phyloP scores from a whole-genome alignment of 352 stramenopile genomes.

The Pythium guiyangense region DNA sequence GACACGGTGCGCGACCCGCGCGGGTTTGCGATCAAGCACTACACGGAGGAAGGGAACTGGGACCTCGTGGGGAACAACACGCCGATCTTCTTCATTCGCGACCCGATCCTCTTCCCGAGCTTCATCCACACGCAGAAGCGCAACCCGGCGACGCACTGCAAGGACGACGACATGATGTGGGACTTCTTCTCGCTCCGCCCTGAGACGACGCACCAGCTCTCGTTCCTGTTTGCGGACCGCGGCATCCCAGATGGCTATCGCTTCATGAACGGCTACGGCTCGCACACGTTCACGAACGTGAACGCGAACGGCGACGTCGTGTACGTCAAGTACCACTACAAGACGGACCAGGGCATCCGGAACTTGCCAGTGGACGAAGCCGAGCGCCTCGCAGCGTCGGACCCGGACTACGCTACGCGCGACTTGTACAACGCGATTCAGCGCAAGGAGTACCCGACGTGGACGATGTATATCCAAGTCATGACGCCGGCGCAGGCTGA shows the following conservation, averaged over 20 bases:
- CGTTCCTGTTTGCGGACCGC: conserved; percentile 87
- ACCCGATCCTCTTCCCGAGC: conserved; percentile 89
- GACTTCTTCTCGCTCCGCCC: conserved; percentile 92
- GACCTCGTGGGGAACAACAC: conserved; percentile 93
- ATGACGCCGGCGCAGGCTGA: conserved; percentile 81
- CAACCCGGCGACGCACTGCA: conserved; percentile 84
- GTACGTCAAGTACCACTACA: conserved; percentile 94
- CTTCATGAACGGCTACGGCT: conserved; percentile 92
- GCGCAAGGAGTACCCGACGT: conserved; percentile 72
- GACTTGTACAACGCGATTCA: conserved; percentile 91
- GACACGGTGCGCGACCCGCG: conserved; percentile 87
- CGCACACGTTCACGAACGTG: conserved; percentile 90
- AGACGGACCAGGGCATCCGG: conserved; percentile 88
- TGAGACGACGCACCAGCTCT: conserved; percentile 87
- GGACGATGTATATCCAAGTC: conserved; percentile 90
- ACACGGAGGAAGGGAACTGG: conserved; percentile 93
- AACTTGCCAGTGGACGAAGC: conserved; percentile 86
- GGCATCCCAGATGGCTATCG: conserved; percentile 87
- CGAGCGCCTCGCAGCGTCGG: conserved; percentile 45
- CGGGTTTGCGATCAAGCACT: conserved; percentile 93
- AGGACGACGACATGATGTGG: conserved; percentile 88
- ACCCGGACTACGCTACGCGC: conserved; percentile 88
- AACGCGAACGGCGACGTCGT: conserved; percentile 66
- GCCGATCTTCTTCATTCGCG: conserved; percentile 93
- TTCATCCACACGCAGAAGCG: conserved; percentile 94